phyloP scores from a whole-genome alignment of 1,284 basidiomycete genomes.

The Ustilago shanxiensis region DNA sequence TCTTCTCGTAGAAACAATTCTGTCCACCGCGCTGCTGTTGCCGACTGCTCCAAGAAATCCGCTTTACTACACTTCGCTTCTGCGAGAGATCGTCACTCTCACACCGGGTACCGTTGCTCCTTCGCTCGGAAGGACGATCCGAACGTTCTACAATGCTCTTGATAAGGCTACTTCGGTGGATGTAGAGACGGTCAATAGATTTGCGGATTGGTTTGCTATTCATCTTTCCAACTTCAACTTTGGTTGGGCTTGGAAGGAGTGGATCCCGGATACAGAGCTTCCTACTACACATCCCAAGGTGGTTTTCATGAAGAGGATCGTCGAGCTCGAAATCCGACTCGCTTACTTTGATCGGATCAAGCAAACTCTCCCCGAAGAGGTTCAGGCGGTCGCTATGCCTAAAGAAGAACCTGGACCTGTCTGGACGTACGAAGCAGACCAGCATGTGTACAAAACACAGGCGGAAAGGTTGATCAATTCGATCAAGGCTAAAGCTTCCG shows the following conservation, averaged over 20 bases:
- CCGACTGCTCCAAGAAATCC: slow-evolving; percentile 83
- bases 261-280: slow-evolving; percentile 87
- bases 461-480: slow-evolving; percentile 84
- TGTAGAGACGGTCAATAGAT: slow-evolving; percentile 82
- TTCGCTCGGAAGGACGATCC: slow-evolving; percentile 92
- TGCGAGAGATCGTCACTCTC: slow-evolving; percentile 93
- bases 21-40: slow-evolving; percentile 81
- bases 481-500: slow-evolving; percentile 78
- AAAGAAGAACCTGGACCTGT: slow-evolving; percentile 83
- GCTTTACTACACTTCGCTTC: slow-evolving; percentile 84
- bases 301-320: slow-evolving; percentile 85
- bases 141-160: slow-evolving; percentile 79
- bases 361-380: slow-evolving; percentile 85
- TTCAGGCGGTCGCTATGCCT: slow-evolving; percentile 78
- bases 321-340: slow-evolving; percentile 90
- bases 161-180: slow-evolving; percentile 74
- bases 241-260: slow-evolving; percentile 99
- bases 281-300: slow-evolving; percentile 82
- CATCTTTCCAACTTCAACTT: slow-evolving; percentile 99
- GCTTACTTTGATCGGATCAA: slow-evolving; percentile 94
- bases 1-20: slow-evolving; percentile 74
- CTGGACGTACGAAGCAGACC: slow-evolving; percentile 82
- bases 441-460: slow-evolving; percentile 81
- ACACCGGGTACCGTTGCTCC: slow-evolving; percentile 92
- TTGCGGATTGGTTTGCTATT: slow-evolving; percentile 93